Base-by-base conservation (phyloP, 2,329 filamentous ascomycete species). In the Ophiostoma sp. region DNA sequence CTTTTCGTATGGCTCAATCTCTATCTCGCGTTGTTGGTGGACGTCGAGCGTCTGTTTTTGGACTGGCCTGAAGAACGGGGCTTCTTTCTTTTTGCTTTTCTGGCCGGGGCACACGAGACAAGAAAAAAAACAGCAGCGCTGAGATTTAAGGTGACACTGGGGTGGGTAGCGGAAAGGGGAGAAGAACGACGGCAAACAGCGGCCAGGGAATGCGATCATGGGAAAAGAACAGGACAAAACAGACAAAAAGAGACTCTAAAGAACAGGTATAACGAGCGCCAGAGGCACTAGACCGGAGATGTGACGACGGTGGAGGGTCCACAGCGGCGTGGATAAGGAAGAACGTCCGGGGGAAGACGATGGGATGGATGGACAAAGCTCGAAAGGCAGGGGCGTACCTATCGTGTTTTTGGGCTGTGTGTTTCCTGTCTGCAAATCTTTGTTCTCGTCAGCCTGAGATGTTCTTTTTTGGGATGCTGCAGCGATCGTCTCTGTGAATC, bases 301-400 rank as follows among this genome's bases (percentile, higher is more conserved):
- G 55, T 63, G 36, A 45, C 36, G 55, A 48, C 39, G 36, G 55
- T 28, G 22, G 36, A 11, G 57, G 55, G 70, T 52, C 70, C 57
- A 63, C 52, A 59, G 69, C 28, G 42, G 42, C n/a, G 66, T 64
- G 57, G 55, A 36, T 64, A 57, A 71, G 69, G 33, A 59, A 39
- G 31, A 55, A 11, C 48, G 66, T 59, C 52, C 52, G 69, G 69
- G 69, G 52, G 42, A 69, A n/a, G 64, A 39, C 11, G 59, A 64
- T 64, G 59, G 69, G 70, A 64, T 71, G 55, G 22, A 25, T 22
- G n/a, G 39, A 11, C 39, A 45, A 45, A 45, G 39, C 39, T 15
- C 12, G 39, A 45, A 15, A 66, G 42, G 45, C 42, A 50, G 48
- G 42, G 57, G 28, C 22, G 28, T 63, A 17, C 33, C 33, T 64